phyloP scores from a whole-genome alignment of 1,284 basidiomycete genomes.

The Heterobasidion irregulare region DNA sequence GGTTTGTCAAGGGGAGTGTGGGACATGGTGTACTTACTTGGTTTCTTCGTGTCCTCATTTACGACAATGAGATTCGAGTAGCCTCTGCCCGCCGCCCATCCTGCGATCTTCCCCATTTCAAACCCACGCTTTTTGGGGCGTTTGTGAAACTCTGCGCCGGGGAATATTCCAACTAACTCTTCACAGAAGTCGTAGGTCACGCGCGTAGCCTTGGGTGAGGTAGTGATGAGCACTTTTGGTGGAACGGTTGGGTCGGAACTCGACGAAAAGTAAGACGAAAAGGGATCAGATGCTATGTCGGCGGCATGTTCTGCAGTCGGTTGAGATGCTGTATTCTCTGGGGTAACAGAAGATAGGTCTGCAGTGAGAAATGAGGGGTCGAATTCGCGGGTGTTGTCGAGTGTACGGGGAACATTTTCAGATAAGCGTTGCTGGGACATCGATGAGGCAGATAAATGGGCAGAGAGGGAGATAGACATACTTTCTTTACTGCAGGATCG shows the following conservation, averaged over 20 bases:
- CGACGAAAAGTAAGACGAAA: conserved; percentile 53
- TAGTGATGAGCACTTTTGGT: conserved; percentile 87
- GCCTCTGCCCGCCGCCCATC: conserved; percentile 86
- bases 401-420: conserved; percentile 83
- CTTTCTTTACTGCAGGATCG: conserved; percentile 68
- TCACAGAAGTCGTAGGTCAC: conserved; percentile 85
- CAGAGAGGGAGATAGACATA: conserved; percentile 22
- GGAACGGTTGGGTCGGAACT: conserved; percentile 58
- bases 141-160: conserved; percentile 90
- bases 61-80: conserved; percentile 90
- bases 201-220: conserved; percentile 81
- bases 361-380: conserved; percentile 80
- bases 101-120: conserved; percentile 88
- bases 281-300: conserved; percentile 67
- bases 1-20: not conserved
- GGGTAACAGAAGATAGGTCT: conserved; percentile 37
- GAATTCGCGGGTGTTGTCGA: conserved; percentile 90
- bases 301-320: conserved; percentile 41
- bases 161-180: conserved; percentile 87
- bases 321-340: conserved; percentile 16
- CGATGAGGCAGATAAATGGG: not conserved
- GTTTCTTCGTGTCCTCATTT: conserved; percentile 90
- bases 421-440: conserved; percentile 62
- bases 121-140: conserved; percentile 91
- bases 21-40: conserved; percentile 53